These are phyloP conservation scores for Arachnopeziza araneosa DNA, from an alignment of 2,329 filamentous ascomycete genomes.

Conservation along the genomic window DNA sequence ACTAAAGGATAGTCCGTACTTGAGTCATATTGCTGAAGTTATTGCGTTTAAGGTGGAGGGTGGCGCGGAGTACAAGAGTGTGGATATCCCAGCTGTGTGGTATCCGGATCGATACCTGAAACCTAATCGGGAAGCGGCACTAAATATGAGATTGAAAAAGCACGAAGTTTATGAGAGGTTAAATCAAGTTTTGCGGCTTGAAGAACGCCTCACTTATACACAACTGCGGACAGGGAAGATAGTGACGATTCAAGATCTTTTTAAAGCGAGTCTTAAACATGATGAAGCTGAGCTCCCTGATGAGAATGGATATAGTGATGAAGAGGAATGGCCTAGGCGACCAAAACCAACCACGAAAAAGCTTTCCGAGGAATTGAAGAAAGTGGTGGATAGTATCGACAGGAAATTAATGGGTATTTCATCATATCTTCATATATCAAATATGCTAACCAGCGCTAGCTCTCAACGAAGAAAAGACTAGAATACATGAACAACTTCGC, in stretches of 20 bases:
- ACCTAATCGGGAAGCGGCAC: slow-evolving; percentile 40
- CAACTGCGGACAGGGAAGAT: slow-evolving; percentile 18
- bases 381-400: slow-evolving; percentile 28
- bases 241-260: slow-evolving; percentile 28
- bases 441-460: slow-evolving; percentile 21
- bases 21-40: slow-evolving; percentile 41
- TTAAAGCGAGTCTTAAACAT: slow-evolving; percentile 27
- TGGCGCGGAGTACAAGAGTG: slow-evolving; percentile 35
- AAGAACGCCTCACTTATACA: slow-evolving; percentile 25
- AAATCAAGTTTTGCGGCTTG: slow-evolving; percentile 20
- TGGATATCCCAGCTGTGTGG: slow-evolving; percentile 46
- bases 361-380: slow-evolving; percentile 25
- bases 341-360: slow-evolving; percentile 11
- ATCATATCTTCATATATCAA: neutral
- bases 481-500: slow-evolving; percentile 25
- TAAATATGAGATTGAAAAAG: slow-evolving; percentile 35
- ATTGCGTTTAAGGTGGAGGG: slow-evolving; percentile 41
- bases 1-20: slow-evolving; percentile 22
- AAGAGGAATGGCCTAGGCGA: slow-evolving; percentile 4
- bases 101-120: slow-evolving; percentile 51
- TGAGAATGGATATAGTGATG: slow-evolving; percentile 12
- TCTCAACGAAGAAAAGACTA: slow-evolving; percentile 28
- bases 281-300: slow-evolving; percentile 20
- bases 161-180: slow-evolving; percentile 24
- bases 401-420: slow-evolving; percentile 27